Evolutionary conservation across 768 basidiomycete genomes (phyloP).

Genomic region (Mycena galopus): DNA sequence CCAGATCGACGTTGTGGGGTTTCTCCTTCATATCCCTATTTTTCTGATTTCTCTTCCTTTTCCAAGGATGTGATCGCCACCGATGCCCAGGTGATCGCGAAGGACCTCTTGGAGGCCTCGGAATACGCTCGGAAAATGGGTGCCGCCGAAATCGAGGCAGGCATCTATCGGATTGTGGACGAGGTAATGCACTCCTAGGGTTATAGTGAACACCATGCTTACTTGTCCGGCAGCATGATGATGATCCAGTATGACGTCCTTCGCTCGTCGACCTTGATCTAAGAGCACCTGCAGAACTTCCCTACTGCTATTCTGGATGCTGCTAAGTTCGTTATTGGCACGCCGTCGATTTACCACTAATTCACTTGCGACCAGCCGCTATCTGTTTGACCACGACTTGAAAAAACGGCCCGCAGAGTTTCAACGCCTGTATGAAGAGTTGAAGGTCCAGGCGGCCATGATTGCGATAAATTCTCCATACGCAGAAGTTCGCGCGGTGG

Average conservation of each 20-base stretch:
- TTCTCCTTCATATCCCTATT: neutral
- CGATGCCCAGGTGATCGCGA: constrained; percentile 17
- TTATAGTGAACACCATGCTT: neutral
- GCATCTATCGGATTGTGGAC: constrained; percentile 34
- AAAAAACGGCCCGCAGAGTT: constrained; percentile 32
- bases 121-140: constrained; percentile 30
- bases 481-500: constrained; percentile 73
- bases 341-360: neutral
- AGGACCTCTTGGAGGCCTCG: constrained; percentile 23
- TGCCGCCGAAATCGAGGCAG: constrained; percentile 27
- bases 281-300: constrained; percentile 19
- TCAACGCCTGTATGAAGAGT: constrained; percentile 36
- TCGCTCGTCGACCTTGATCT: neutral
- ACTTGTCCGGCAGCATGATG: constrained; percentile 14
- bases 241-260: constrained; percentile 22
- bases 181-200: constrained; percentile 14
- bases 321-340: constrained; percentile 8
- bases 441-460: constrained; percentile 45
- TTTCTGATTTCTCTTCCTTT: no score
- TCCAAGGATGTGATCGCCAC: no score
- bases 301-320: constrained; percentile 11
- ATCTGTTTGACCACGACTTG: constrained; percentile 26
- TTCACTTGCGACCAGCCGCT: constrained; percentile 17
- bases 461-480: constrained; percentile 63
- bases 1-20: neutral